phyloP scores from a whole-genome alignment of 169 alveolate species.

The Plasmodium adleri region DNA sequence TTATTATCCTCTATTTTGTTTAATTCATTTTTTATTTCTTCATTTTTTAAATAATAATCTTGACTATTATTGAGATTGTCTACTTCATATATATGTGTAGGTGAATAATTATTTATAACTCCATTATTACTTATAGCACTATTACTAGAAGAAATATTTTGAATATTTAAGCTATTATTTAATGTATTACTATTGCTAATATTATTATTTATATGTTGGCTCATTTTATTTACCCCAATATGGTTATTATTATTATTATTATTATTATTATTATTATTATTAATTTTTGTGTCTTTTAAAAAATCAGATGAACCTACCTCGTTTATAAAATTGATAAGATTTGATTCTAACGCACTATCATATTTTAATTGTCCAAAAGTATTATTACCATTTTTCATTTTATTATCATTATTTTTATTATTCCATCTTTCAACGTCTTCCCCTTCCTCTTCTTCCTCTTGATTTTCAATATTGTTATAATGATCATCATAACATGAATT shows the following conservation, averaged over 20 bases:
- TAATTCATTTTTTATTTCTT: slow-evolving; percentile 28
- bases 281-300: neutral
- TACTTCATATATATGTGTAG: slow-evolving; percentile 61
- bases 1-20: slow-evolving; percentile 30
- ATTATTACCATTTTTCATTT: neutral
- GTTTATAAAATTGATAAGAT: slow-evolving; percentile 20
- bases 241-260: neutral
- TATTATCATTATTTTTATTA: slow-evolving; percentile 20
- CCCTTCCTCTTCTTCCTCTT: neutral
- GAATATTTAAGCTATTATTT: slow-evolving; percentile 7
- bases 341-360: slow-evolving; percentile 26
- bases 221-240: slow-evolving; percentile 5
- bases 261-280: neutral
- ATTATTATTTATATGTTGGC: slow-evolving; percentile 5
- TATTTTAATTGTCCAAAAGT: neutral
- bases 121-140: slow-evolving; percentile 53
- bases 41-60: slow-evolving; percentile 50
- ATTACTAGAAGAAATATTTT: slow-evolving; percentile 43
- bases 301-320: slow-evolving; percentile 10
- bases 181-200: neutral
- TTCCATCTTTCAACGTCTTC: neutral
- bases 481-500: slow-evolving; percentile 11
- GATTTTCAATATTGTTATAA: slow-evolving; percentile 8
- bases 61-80: slow-evolving; percentile 32
- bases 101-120: slow-evolving; percentile 34